These are phyloP conservation scores for Didymella keratinophila DNA, from an alignment of 2,329 filamentous ascomycete genomes.

Conservation along the genomic window DNA sequence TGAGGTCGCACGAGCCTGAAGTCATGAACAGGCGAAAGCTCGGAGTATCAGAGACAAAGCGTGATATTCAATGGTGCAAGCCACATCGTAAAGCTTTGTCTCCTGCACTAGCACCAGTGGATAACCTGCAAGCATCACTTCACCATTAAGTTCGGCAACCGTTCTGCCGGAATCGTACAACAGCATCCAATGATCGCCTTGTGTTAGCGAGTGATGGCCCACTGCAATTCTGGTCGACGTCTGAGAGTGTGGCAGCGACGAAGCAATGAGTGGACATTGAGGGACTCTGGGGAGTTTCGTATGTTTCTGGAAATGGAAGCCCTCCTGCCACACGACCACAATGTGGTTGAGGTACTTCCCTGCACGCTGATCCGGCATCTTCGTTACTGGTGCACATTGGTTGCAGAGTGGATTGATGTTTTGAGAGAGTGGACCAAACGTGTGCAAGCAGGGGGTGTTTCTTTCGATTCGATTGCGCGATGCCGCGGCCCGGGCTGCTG, in stretches of 20 bases:
- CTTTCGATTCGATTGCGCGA: not conserved
- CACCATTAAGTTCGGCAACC: not conserved
- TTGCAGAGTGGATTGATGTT: conserved; percentile 6
- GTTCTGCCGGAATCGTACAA: not conserved
- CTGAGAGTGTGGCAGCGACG: not conserved
- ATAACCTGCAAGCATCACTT: conserved; percentile 8
- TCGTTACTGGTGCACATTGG: not conserved
- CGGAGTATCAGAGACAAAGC: conserved; percentile 1
- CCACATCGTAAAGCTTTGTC: conserved; percentile 7
- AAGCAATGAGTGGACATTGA: not conserved
- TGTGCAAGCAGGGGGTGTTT: conserved; percentile 7
- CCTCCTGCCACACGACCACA: not conserved
- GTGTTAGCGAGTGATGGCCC: conserved; percentile 13
- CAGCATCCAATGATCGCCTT: conserved; percentile 2
- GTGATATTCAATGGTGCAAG: conserved; percentile 8
- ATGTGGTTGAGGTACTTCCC: not conserved
- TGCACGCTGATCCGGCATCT: conserved; percentile 6
- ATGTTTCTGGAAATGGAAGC: conserved; percentile 10
- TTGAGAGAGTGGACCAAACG: conserved; percentile 9
- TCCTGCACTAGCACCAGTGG: not conserved
- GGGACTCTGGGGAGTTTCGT: conserved; percentile 4
- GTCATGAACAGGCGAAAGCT: not conserved
- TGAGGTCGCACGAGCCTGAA: conserved; percentile 4
- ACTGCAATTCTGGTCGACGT: conserved; percentile 10
- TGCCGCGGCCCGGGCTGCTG: conserved; percentile 7